Base-by-base conservation (phyloP, 345 rosid species). In the Turritis glabra region DNA sequence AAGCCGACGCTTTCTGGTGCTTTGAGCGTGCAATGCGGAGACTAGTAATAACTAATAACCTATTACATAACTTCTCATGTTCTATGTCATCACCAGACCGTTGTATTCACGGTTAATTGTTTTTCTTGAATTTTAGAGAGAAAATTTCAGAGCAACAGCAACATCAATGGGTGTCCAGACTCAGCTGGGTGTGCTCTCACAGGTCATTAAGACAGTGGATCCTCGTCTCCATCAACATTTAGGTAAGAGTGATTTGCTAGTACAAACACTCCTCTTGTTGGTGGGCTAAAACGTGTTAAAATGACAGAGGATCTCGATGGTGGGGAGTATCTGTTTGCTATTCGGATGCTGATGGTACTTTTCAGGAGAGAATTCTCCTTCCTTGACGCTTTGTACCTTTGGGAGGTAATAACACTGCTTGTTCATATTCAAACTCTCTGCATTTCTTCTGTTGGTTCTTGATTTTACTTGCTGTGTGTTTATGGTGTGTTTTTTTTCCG, bases 1-100 rank as follows among this genome's bases (percentile, higher is more conserved):
- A 94, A 85, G 97, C 90, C 8, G 98, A 94, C 72, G 96, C 97
- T 43, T 94, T 85, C 76, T 94, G 98, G 97, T 94, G 98, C 85
- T 94, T 88, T 82, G 93, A 91, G 85, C 92, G 72, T 71, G 89
- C 86, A 44, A 93, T 93, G 98, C 88, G 89, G 56, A 89, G 87
- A 86, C 77, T 91, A 90, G 96, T 93, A 83, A 63, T 77, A 66
- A 50, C 51, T 40, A 18, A 58, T 64, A 50, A 30, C 19, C 35
- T 52, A 48, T 22, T 35, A 46, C 69, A 70, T 35, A 40, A 43
- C 80, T 44, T 72, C 8, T 73, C 63, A 15, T 59, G 66, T 37
- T 41, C 44, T 33, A 41, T n/a, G 9, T 67, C 62, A 26, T 55
- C 46, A 26, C 67, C 59, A 35, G 43, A 27, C 29, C 8, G 0